phyloP scores from a whole-genome alignment of 2,329 filamentous ascomycete species.

The Nannizziopsis barbatae region DNA sequence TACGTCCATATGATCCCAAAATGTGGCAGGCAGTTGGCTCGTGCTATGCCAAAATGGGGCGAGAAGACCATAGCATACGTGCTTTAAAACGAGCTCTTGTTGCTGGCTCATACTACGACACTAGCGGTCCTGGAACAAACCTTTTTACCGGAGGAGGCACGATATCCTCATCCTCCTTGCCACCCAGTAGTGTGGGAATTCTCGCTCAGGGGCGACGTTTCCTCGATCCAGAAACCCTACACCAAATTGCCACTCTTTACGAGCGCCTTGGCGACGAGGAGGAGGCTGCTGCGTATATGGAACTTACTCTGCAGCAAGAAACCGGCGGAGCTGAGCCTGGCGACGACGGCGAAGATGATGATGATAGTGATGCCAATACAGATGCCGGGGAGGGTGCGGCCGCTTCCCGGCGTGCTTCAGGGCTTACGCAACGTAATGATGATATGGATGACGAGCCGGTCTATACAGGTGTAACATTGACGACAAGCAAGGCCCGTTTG shows the following conservation, averaged over 20 bases:
- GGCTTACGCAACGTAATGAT: slow-evolving; percentile 22
- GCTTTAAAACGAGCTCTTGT: slow-evolving; percentile 85
- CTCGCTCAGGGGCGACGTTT: slow-evolving; percentile 26
- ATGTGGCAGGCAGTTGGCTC: slow-evolving; percentile 97
- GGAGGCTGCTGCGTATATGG: slow-evolving; percentile 88
- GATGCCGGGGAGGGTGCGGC: slow-evolving; percentile 43
- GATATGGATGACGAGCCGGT: slow-evolving; percentile 32
- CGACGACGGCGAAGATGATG: slow-evolving; percentile 27
- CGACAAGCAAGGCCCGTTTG: slow-evolving; percentile 82
- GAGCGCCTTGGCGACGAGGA: slow-evolving; percentile 66
- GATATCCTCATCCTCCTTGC: slow-evolving; percentile 32
- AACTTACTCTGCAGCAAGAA: slow-evolving; percentile 85
- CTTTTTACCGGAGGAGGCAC: slow-evolving; percentile 30
- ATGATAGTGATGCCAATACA: slow-evolving; percentile 25
- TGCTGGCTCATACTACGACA: slow-evolving; percentile 76
- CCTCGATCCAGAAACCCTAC: slow-evolving; percentile 80
- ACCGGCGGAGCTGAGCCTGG: slow-evolving; percentile 49
- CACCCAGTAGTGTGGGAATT: slow-evolving; percentile 22
- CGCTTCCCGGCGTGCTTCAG: slow-evolving; percentile 22
- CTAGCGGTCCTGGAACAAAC: slow-evolving; percentile 31
- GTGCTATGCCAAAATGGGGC: slow-evolving; percentile 80
- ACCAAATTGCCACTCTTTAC: slow-evolving; percentile 83
- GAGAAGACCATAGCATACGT: slow-evolving; percentile 82
- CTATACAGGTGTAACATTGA: slow-evolving; percentile 75
- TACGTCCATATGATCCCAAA: slow-evolving; percentile 93